A percentile compares a stretch with the other conserved stretches of the same genome.
These are phyloP conservation scores for Chrysanthemum lavandulifolium DNA, from an alignment of 129 eudicot genomes.

Conservation along the genomic window DNA sequence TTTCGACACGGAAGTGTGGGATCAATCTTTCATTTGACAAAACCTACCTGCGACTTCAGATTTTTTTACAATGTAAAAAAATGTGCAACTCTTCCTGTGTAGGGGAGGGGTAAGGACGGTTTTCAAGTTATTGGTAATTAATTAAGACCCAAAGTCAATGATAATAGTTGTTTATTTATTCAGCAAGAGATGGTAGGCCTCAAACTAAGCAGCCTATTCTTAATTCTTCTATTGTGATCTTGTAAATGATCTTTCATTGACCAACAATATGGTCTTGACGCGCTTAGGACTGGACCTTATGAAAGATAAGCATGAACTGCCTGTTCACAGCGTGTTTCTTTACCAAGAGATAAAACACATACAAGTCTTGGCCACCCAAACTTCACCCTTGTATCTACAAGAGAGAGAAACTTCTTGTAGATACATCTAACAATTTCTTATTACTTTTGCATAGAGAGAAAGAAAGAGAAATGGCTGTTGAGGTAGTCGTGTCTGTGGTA, in stretches of 20 bases:
- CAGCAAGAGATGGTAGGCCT: neutral
- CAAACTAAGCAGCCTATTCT: neutral
- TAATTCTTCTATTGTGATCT: neutral
- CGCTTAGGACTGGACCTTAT: too few species aligned
- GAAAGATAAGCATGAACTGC: too few species aligned
- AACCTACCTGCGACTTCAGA: neutral
- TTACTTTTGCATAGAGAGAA: too few species aligned
- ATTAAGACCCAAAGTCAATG: neutral
- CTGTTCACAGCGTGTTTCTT: too few species aligned
- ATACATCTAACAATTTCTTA: too few species aligned
- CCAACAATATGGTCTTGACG: too few species aligned
- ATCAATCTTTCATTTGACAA: neutral
- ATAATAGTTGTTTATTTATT: neutral
- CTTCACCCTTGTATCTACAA: too few species aligned
- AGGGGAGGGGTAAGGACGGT: neutral
- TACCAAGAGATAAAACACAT: too few species aligned
- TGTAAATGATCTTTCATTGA: neutral
- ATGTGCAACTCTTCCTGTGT: neutral
- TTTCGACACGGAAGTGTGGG: neutral
- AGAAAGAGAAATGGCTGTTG: slow-evolving; percentile 27
- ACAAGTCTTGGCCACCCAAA: too few species aligned
- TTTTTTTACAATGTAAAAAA: neutral
- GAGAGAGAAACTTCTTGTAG: too few species aligned
- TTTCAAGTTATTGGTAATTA: neutral
- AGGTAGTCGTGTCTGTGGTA: slow-evolving; percentile 29